Evolutionary conservation across 2,329 filamentous ascomycete species (phyloP).

Genomic region (Exophiala bonariae): DNA sequence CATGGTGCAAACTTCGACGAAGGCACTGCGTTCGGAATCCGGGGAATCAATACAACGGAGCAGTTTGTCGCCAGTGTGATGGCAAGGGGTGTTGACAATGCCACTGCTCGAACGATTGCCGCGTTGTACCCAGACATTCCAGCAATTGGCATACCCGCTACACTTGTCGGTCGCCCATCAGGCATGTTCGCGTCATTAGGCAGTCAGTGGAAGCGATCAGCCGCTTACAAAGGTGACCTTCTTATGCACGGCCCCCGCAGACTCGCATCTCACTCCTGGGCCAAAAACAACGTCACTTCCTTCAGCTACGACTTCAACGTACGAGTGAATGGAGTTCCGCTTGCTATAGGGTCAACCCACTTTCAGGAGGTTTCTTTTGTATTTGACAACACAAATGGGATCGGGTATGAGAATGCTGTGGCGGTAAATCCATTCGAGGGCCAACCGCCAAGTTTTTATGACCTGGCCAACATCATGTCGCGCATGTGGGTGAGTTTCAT

Average conservation of each 20-base stretch:
- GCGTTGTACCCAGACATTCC: conserved; percentile 56
- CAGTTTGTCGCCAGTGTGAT: conserved; percentile 50
- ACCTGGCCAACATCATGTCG: conserved; percentile 50
- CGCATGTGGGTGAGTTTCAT: conserved; percentile 56
- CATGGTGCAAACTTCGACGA: conserved; percentile 67
- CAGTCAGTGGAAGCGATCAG: conserved; percentile 54
- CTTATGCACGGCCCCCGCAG: conserved; percentile 58
- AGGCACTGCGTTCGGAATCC: conserved; percentile 57
- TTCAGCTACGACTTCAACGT: conserved; percentile 67
- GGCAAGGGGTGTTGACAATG: conserved; percentile 23
- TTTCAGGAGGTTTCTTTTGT: conserved; percentile 59
- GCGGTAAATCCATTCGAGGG: conserved; percentile 34
- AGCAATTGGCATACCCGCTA: conserved; percentile 49
- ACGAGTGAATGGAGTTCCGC: conserved; percentile 44
- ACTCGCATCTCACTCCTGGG: conserved; percentile 53
- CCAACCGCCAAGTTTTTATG: conserved; percentile 42
- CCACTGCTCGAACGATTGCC: conserved; percentile 35
- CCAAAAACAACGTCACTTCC: conserved; percentile 48
- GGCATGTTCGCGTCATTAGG: conserved; percentile 32
- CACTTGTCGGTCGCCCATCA: conserved; percentile 32
- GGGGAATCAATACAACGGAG: conserved; percentile 54
- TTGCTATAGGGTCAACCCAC: conserved; percentile 48
- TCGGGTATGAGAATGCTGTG: conserved; percentile 19
- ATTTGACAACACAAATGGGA: conserved; percentile 47
- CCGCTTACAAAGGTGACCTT: conserved; percentile 57